These are phyloP conservation scores for Chrysoporthe deuterocubensis DNA, from an alignment of 2,329 filamentous ascomycete genomes.

Conservation along the genomic window DNA sequence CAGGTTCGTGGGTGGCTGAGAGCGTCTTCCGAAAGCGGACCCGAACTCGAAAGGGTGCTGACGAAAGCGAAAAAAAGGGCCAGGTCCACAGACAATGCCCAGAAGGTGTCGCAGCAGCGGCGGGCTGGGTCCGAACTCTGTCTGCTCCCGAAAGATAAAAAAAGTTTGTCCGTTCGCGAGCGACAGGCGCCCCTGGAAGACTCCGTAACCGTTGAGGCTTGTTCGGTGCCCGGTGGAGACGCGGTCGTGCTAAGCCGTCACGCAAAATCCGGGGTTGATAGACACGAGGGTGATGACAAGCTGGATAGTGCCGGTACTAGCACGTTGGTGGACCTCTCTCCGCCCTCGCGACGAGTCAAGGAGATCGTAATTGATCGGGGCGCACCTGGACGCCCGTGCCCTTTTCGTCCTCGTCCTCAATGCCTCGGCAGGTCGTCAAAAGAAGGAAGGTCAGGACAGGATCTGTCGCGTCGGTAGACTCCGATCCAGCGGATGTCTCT, in stretches of 20 bases:
- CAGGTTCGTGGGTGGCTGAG: constrained; percentile 23
- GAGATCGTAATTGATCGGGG: constrained; percentile 5
- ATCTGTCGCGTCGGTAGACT: constrained; percentile 15
- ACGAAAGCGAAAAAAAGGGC: constrained; percentile 9
- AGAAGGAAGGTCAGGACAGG: constrained; percentile 19
- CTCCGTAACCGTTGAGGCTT: constrained; percentile 8
- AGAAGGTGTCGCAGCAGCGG: background rate
- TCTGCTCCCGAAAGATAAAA: background rate
- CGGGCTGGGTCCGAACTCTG: constrained; percentile 12
- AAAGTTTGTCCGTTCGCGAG: background rate
- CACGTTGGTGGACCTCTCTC: background rate
- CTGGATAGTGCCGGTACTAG: no score
- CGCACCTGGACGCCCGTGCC: constrained; percentile 3
- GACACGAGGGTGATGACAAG: no score
- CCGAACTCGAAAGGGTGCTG: background rate
- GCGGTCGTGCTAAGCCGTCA: constrained; percentile 8
- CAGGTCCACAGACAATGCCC: constrained; percentile 7
- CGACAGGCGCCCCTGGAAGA: background rate
- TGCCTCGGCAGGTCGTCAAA: constrained; percentile 5
- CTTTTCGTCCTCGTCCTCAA: background rate
- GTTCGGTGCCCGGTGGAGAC: constrained; percentile 1
- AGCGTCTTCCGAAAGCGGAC: constrained; percentile 27
- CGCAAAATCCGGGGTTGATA: constrained; percentile 16
- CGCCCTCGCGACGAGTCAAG: constrained; percentile 3
- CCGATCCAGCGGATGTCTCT: constrained; percentile 27